Base-by-base conservation (phyloP, 1,284 basidiomycete species). In the Melampsora americana region DNA sequence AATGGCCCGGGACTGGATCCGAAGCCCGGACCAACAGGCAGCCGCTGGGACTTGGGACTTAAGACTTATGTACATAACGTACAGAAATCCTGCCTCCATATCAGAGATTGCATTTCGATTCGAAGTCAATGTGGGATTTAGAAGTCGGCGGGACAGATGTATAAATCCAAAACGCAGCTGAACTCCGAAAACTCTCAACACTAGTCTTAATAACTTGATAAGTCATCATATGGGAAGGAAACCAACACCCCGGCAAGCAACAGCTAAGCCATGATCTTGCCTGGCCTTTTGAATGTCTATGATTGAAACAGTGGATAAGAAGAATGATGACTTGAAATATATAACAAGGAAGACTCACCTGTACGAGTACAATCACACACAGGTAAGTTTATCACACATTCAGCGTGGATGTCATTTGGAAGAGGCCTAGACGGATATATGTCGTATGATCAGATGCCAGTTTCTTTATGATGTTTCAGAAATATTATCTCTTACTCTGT, bases 361-460 rank as follows among this genome's bases (percentile, higher is more conserved):
- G 50, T 35, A 26, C 48, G 28, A 18, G 71, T 74, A 35, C 62
- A 67, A 59, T 74, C 71, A 44, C 71, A 74, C 23, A 74, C 71
- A 59, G 71, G 71, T 28, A 74, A 64, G 30, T 74, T 74, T 30
- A 67, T 62, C n/a, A 74, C 39, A 48, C 71, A 74, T 35, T 74
- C 71, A 56, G 71, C 71, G n/a, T 67, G 64, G 30, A 62, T 64
- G 48, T 67, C 65, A 5, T n/a, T 66, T 7, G 71, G 71, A 9
- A 74, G 65, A 56, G 71, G 32, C 32, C 71, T 74, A 46, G 3
- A 56, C 28, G 14, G 28, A 59, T 42, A 60, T 23, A 50, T 28
- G 11, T 16, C 5, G 56, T 6, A 14, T 20, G 26, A 5, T 59
- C 16, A 14, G 53, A 12, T 42, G 39, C 11, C 5, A 42, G 12